Evolutionary conservation across 345 rosid genomes (phyloP).

Genomic region (Lepidium sativum): DNA sequence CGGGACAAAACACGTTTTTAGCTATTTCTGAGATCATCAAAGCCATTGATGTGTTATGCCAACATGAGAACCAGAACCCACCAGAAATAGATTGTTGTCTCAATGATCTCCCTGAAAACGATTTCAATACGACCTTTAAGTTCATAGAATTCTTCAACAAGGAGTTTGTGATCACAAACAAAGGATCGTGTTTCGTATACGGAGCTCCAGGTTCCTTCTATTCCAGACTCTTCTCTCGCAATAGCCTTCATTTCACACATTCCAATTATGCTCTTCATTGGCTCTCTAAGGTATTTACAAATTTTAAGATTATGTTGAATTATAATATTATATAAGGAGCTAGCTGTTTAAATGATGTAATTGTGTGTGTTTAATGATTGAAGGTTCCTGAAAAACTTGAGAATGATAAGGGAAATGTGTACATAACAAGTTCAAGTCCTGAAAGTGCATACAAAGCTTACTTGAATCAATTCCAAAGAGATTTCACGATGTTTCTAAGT

Average conservation of each 20-base stretch:
- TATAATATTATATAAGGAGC: too few relatives aligned
- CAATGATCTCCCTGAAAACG: constrained; percentile 43
- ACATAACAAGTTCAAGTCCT: constrained; percentile 29
- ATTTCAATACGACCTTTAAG: constrained; percentile 34
- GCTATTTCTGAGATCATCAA: constrained; percentile 19
- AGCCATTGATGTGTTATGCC: constrained; percentile 1
- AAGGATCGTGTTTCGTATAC: constrained; percentile 22
- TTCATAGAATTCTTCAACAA: constrained; percentile 3
- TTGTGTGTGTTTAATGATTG: background rate
- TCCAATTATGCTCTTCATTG: constrained; percentile 41
- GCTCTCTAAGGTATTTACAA: constrained; percentile 27
- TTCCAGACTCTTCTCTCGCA: constrained; percentile 36
- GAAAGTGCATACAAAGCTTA: constrained; percentile 29
- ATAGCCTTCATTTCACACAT: constrained; percentile 28
- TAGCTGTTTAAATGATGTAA: background rate
- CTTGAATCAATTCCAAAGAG: constrained; percentile 34
- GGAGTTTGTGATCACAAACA: constrained; percentile 4
- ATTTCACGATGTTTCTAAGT: constrained; percentile 36
- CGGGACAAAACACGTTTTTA: constrained; percentile 38
- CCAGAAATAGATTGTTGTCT: constrained; percentile 37
- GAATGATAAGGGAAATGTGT: constrained; percentile 17
- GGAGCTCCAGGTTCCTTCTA: constrained; percentile 48
- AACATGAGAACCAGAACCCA: background rate
- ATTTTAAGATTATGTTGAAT: background rate
- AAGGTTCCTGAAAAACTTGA: constrained; percentile 27